phyloP scores from a whole-genome alignment of 306 rosid species.

The Gynostemma pentaphyllum region DNA sequence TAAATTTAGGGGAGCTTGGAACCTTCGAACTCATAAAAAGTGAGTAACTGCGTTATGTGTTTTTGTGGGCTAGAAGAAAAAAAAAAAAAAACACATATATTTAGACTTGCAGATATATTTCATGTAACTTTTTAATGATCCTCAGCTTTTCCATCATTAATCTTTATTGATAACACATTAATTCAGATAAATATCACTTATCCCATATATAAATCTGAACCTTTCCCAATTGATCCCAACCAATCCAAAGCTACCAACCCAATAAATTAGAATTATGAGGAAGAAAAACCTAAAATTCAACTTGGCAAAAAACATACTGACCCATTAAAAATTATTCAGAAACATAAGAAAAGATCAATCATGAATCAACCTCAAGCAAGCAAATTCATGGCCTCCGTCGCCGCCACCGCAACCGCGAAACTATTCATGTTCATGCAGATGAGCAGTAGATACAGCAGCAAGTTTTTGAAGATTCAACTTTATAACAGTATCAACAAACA shows the following conservation, averaged over 20 bases:
- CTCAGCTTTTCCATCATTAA: too few species aligned
- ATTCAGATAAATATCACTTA: slow-evolving; percentile 4
- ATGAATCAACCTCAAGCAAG: too few species aligned
- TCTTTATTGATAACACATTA: not conserved
- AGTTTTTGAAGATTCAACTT: slow-evolving; percentile 90
- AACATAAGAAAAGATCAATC: not conserved
- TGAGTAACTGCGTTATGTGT: too few species aligned
- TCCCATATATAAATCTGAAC: not conserved
- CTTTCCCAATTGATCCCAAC: not conserved
- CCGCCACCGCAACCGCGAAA: not conserved
- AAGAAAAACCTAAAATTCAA: slow-evolving; percentile 1
- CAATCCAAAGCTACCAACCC: slow-evolving; percentile 4
- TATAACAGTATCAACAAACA: slow-evolving; percentile 77
- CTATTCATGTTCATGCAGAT: slow-evolving; percentile 25
- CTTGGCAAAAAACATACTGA: slow-evolving; percentile 7
- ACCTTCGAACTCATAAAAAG: too few species aligned
- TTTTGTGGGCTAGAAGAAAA: too few species aligned
- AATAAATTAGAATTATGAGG: slow-evolving; percentile 8
- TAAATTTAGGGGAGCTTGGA: too few species aligned
- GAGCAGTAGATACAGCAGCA: slow-evolving; percentile 37
- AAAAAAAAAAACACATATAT: too few species aligned
- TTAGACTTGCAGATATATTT: too few species aligned
- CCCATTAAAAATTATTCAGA: not conserved
- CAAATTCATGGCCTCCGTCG: not conserved
- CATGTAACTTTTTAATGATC: too few species aligned